Evolutionary conservation across 495 filamentous ascomycete genomes (phyloP), one percentile per base, ranked within the genome.

Genomic region (Amphirosellinia nigrospora): DNA sequence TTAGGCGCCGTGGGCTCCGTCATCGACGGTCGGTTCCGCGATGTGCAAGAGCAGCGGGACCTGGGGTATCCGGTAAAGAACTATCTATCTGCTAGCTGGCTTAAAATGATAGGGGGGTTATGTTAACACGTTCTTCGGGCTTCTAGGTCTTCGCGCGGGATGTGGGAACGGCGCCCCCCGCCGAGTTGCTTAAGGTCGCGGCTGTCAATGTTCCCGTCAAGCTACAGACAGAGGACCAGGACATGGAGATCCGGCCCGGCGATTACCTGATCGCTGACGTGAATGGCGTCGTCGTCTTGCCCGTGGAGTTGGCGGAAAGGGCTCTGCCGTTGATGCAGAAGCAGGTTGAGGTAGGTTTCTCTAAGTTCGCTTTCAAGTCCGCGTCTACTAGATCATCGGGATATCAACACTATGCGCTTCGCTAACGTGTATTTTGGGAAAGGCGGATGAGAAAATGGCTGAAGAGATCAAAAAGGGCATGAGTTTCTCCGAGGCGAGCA

Each of bases 11-110:
- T 78, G 0, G 82, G 82, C 1, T 80, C 78, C 0, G 79, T 90
- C 6, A 85, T 90, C 59, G 88, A 90, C 71, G 88, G 89, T 6
- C 79, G 85, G 4, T 82, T 89, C 64, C 79, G 88, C 10, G 88
- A 90, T 69, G 62, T 90, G 7, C 80, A 87, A 55, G 88, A 90
- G 74, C 88, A 90, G 71, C 82, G 84, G 2, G 86, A 84, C 38
- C 68, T 89, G 13, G 73, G 73, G 0, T 86, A 83, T 63, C 84
- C 85, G 13, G 82, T 85, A 53, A 39, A 72, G 69, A 13, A 1
- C 41, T 10, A 23, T 0, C 34, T 19, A 4, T 26, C 52, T 45
- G 32, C 2, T 66, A n/a, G n/a, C n/a, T n/a, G n/a, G n/a, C 15
- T 41, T 28, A 13, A 8, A 19, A 26, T 80, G 66, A 62, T 15